Base-by-base conservation (phyloP, 306 rosid species). In the Prinsepia uniflora region DNA sequence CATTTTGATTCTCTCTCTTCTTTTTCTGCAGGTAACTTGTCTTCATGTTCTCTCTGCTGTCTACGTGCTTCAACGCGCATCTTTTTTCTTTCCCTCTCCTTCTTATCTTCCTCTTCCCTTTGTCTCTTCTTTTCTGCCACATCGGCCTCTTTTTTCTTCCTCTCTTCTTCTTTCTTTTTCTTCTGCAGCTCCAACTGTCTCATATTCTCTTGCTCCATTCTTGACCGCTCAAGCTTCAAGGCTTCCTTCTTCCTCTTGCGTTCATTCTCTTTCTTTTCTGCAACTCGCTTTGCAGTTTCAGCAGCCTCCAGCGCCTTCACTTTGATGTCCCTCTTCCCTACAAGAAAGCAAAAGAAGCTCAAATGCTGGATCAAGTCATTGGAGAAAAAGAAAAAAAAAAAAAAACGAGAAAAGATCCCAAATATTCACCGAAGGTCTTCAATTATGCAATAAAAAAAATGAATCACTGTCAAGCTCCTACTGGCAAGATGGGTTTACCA, bases 231-330 rank as follows among this genome's bases (percentile, higher is more conserved):
- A 70, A 88, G 69, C 79, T 77, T 83, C 79, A 88, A 53, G 20
- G 89, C 91, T 76, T 91, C 96, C 80, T 89, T 91, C 86, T 88
- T 95, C 84, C 78, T 80, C 85, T 89, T 90, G 74, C 97, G 96
- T 70, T 95, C 99, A 70, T 87, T 85, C 66, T 91, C 99, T 82
- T 81, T 95, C 81, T 83, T 95, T 78, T 95, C 93, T 10, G 90
- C 91, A 61, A 75, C 77, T 50, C 93, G 88, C 76, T 86, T 95
- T 63, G 91, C 90, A 74, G 90, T 91, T 82, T 81, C 99, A 75
- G 97, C 99, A 67, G 93, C 87, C 78, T 81, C 92, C 70, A 95
- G 81, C 57, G 97, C 93, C 76, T 82, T 89, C 79, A 95, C 96
- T 76, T 88, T 95, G 73, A 95, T 73, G 66, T 86, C 96, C 78